Evolutionary conservation across 1,139 yeast species (phyloP), one percentile per base, ranked within the genome.

Genomic region (Sporopachydermia cereana): DNA sequence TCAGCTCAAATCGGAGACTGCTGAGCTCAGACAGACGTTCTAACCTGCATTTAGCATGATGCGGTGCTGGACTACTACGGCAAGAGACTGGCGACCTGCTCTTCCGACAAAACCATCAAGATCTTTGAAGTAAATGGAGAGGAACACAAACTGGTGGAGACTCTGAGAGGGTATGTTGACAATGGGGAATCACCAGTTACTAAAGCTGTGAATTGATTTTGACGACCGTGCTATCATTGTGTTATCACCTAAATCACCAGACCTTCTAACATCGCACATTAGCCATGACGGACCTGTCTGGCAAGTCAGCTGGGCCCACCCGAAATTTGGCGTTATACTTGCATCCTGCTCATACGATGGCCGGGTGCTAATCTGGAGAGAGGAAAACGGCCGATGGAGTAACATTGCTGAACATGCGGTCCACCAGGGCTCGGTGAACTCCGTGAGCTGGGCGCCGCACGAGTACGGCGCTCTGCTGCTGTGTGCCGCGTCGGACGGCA

Each of bases 261-360:
- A n/a, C n/a, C n/a, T n/a, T n/a, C n/a, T n/a, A n/a, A n/a, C n/a
- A n/a, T n/a, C n/a, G n/a, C 29, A 12, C 34, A 23, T 34, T 45
- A 58, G 68, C 25, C 99, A 91, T 62, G 96, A 88, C 52, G 98
- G 98, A 21, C 97, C 98, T 9, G 96, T 93, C 44, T 93, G 99
- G 98, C 96, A 91, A 66, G 94, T 89, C 29, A 78, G 89, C 45
- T 91, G 98, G 99, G 97, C 98, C 2, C 98, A 93, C 61, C 98
- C 99, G 41, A 91, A 91, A 63, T 91, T 91, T 59, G 98, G 98
- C 31, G 83, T 88, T 3, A 85, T 91, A 53, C 71, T 91, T 53
- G 98, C 98, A 0, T 83, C 95, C 24, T 88, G 95, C 54, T 85
- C 96, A 1, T 93, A 86, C 58, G 98, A 91, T 59, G 98, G 98